Conservation (phyloP, 345 rosid species). For the Rhodomyrtus tomentosa region DNA sequence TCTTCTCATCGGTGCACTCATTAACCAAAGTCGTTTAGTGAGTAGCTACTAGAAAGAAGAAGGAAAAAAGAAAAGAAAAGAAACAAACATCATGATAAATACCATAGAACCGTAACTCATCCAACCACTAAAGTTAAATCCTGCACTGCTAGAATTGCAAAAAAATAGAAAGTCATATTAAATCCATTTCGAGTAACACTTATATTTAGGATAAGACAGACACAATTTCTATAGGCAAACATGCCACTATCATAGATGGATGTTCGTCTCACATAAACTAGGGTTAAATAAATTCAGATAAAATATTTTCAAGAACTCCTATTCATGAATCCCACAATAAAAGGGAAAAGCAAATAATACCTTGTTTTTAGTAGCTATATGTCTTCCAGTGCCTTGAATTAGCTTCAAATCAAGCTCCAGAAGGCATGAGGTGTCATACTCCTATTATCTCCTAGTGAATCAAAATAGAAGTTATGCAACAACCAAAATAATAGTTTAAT, state of each 20-base stretch:
- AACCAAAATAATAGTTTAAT: neutral
- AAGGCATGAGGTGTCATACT: conserved; percentile 89
- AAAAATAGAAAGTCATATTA: too few species aligned
- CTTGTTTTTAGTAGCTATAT: conserved; percentile 88
- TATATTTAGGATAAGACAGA: neutral
- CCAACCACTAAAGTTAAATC: too few species aligned
- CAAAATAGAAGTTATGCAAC: conserved; percentile 73
- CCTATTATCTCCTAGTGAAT: conserved; percentile 64
- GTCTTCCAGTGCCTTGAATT: conserved; percentile 71
- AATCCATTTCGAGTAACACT: neutral
- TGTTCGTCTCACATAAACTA: neutral
- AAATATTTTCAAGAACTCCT: neutral
- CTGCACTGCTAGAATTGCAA: too few species aligned
- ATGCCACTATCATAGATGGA: neutral
- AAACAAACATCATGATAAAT: too few species aligned
- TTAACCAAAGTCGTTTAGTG: conserved; percentile 97
- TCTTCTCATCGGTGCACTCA: conserved; percentile 91
- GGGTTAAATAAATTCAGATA: neutral
- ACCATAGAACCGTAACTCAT: too few species aligned
- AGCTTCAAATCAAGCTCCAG: conserved; percentile 81
- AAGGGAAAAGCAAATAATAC: conserved; percentile 18
- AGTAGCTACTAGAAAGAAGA: conserved; percentile 21
- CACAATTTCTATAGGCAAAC: neutral
- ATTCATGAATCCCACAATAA: neutral
- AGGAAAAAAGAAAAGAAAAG: too few species aligned